These are phyloP conservation scores for Hypoxylon sp. DNA, from an alignment of 2,329 filamentous ascomycete species.

Conservation along the genomic window DNA sequence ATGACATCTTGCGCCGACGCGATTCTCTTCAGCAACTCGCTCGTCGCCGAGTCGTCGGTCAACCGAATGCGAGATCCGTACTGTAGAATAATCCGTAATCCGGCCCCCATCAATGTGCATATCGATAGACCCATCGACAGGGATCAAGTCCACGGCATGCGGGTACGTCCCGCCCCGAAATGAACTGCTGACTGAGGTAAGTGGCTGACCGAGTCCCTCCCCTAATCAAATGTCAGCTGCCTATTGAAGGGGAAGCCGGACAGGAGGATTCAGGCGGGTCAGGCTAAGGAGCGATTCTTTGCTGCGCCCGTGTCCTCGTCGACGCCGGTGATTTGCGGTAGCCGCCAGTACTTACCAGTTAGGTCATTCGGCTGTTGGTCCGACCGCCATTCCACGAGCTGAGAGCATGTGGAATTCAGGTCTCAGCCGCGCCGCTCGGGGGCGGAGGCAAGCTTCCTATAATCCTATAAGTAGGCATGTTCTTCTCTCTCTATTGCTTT, in stretches of 20 bases:
- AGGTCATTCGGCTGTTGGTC: background rate
- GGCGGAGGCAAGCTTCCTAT: background rate
- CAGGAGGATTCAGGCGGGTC: too few relatives aligned
- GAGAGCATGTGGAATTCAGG: background rate
- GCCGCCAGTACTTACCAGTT: too few relatives aligned
- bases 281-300: too few relatives aligned
- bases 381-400: background rate
- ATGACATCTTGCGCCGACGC: too few relatives aligned
- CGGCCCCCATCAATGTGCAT: too few relatives aligned
- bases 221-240: background rate
- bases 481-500: background rate
- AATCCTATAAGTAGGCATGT: too few relatives aligned
- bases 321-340: background rate
- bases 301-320: background rate
- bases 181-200: background rate
- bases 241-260: background rate
- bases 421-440: background rate
- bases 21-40: background rate
- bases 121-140: background rate
- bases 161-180: background rate
- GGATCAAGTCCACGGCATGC: too few relatives aligned
- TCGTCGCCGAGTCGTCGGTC: background rate
- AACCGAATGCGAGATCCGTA: background rate
- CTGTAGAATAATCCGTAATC: background rate
- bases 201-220: background rate